These are phyloP conservation scores for Plantago elongata DNA, from an alignment of 257 asterid genomes.

Conservation along the genomic window DNA sequence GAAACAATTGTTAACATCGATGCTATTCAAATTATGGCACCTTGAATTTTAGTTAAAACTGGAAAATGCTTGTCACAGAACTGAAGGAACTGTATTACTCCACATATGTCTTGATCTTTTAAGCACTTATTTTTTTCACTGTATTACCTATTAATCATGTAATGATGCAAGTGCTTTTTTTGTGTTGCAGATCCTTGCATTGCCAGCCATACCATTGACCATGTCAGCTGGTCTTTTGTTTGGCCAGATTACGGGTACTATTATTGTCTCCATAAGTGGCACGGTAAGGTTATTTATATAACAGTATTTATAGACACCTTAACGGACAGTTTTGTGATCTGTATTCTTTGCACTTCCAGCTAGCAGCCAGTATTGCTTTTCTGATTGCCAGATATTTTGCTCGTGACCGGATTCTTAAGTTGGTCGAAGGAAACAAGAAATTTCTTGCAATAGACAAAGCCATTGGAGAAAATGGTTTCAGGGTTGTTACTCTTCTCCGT, in stretches of 20 bases:
- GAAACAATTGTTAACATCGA: neutral
- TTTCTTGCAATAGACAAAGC: slow-evolving; percentile 97
- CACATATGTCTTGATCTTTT: too few species aligned
- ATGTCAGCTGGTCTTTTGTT: slow-evolving; percentile 97
- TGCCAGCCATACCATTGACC: slow-evolving; percentile 95
- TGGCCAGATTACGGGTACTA: slow-evolving; percentile 79
- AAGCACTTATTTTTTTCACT: slow-evolving; percentile 7
- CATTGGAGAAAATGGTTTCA: slow-evolving; percentile 91
- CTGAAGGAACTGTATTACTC: neutral
- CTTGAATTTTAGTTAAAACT: neutral
- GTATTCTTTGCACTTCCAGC: slow-evolving; percentile 36
- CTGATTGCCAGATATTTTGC: slow-evolving; percentile 97
- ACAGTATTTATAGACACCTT: neutral
- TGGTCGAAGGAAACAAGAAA: slow-evolving; percentile 91
- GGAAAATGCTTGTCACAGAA: slow-evolving; percentile 1
- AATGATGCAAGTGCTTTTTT: slow-evolving; percentile 18
- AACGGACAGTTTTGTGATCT: slow-evolving; percentile 19
- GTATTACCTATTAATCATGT: slow-evolving; percentile 4
- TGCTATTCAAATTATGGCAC: slow-evolving; percentile 1
- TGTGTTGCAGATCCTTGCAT: slow-evolving; percentile 71
- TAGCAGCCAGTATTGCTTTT: slow-evolving; percentile 91
- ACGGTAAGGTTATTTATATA: slow-evolving; percentile 48
- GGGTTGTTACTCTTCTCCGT: slow-evolving; percentile 94
- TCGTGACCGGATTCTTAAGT: slow-evolving; percentile 91
- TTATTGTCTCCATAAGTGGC: slow-evolving; percentile 89